Evolutionary conservation across 495 filamentous ascomycete genomes (phyloP).

Genomic region (Penicillium paxilli): DNA sequence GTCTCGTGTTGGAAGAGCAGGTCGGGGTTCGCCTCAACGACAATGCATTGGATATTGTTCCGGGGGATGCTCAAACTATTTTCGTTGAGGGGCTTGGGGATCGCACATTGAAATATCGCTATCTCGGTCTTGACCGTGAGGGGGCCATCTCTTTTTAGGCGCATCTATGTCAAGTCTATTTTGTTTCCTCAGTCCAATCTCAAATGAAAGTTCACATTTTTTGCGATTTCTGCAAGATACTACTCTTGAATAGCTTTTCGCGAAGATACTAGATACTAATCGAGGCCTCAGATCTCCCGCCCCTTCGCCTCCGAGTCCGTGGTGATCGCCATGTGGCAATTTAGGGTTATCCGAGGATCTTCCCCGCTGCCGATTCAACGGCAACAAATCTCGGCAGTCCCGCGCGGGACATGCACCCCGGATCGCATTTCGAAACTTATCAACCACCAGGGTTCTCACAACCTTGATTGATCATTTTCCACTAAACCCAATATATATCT

Average conservation of each 20-base stretch:
- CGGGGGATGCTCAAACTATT: slow-evolving; percentile 45
- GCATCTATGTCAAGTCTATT: not conserved
- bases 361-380: not conserved
- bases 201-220: no score
- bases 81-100: slow-evolving; percentile 38
- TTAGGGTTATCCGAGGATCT: slow-evolving; percentile 1
- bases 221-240: no score
- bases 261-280: not conserved
- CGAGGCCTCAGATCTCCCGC: not conserved
- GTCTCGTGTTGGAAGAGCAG: slow-evolving; percentile 45
- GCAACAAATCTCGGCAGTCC: not conserved
- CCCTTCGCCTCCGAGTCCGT: not conserved
- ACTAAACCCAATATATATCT: not conserved
- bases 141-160: not conserved
- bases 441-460: not conserved
- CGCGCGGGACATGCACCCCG: not conserved
- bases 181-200: no score
- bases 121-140: slow-evolving; percentile 15
- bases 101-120: slow-evolving; percentile 28
- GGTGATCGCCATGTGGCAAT: not conserved
- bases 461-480: not conserved
- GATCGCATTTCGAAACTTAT: not conserved
- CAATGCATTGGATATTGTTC: slow-evolving; percentile 50
- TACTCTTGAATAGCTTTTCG: no score
- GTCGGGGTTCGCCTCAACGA: slow-evolving; percentile 38